A percentile compares a stretch with the other conserved stretches of the same genome.
Conservation (phyloP, 1,284 basidiomycete genomes). For the Marasmius tenuissimus region DNA sequence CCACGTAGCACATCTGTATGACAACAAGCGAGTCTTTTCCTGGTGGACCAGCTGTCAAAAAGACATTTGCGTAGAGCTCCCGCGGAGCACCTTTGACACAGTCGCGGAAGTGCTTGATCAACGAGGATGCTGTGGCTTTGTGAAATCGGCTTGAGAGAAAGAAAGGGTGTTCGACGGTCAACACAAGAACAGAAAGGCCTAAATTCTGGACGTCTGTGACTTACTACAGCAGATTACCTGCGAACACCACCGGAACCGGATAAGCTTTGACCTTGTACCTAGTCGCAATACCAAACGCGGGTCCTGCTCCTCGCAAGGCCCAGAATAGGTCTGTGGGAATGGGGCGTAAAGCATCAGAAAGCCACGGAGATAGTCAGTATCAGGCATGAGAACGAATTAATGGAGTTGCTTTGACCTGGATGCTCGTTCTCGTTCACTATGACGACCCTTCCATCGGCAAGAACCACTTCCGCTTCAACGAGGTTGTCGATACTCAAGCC, state of each 20-base stretch:
- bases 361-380: neutral
- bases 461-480: slow-evolving; percentile 83
- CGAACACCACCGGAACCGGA: slow-evolving; percentile 86
- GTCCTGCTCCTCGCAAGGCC: slow-evolving; percentile 85
- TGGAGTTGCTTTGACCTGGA: slow-evolving; percentile 43
- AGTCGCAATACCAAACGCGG: slow-evolving; percentile 84
- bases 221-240: slow-evolving; percentile 88
- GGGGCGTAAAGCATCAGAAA: neutral
- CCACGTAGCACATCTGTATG: slow-evolving; percentile 87
- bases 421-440: slow-evolving; percentile 67
- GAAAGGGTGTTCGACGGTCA: neutral
- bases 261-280: slow-evolving; percentile 85
- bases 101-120: slow-evolving; percentile 90
- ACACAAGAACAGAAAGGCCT: neutral
- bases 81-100: slow-evolving; percentile 86
- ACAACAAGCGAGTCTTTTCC: slow-evolving; percentile 82
- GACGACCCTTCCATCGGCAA: slow-evolving; percentile 77
- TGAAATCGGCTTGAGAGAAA: slow-evolving; percentile 69
- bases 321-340: slow-evolving; percentile 75
- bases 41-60: slow-evolving; percentile 85
- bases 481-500: slow-evolving; percentile 86
- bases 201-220: slow-evolving; percentile 20
- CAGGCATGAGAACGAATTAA: neutral
- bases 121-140: slow-evolving; percentile 77
- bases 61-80: slow-evolving; percentile 85